These are phyloP conservation scores for Rubus idaeus DNA, from an alignment of 306 rosid genomes.

Conservation along the genomic window DNA sequence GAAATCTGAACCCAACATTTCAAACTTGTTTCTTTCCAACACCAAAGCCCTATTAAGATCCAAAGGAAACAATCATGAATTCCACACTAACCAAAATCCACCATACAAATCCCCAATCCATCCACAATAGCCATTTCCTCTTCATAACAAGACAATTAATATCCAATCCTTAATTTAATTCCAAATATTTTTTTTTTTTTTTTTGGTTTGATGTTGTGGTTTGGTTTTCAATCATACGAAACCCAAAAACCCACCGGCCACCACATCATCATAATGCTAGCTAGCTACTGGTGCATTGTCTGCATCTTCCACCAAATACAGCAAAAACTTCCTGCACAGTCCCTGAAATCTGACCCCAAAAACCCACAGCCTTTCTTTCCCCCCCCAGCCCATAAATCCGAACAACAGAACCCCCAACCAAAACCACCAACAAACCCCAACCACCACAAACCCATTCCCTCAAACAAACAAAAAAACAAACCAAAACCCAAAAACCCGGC, in stretches of 20 bases:
- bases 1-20: background rate
- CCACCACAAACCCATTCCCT: no score
- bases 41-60: conserved; percentile 4
- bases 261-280: background rate
- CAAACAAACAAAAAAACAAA: no score
- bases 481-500: no score
- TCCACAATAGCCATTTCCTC: conserved; percentile 2
- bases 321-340: background rate
- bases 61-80: background rate
- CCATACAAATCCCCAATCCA: background rate
- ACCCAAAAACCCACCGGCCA: conserved; percentile 9
- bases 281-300: background rate
- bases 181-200: no score
- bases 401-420: no score
- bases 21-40: background rate
- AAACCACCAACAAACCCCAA: no score
- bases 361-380: no score
- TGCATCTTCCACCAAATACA: background rate
- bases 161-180: no score
- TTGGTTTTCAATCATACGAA: no score
- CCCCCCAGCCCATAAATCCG: no score
- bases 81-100: background rate
- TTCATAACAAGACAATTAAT: no score
- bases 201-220: no score
- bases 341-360: background rate